Evolutionary conservation across 305 asterid species (phyloP), one percentile per base, ranked within the genome.

Genomic region (Solanum hybrid): DNA sequence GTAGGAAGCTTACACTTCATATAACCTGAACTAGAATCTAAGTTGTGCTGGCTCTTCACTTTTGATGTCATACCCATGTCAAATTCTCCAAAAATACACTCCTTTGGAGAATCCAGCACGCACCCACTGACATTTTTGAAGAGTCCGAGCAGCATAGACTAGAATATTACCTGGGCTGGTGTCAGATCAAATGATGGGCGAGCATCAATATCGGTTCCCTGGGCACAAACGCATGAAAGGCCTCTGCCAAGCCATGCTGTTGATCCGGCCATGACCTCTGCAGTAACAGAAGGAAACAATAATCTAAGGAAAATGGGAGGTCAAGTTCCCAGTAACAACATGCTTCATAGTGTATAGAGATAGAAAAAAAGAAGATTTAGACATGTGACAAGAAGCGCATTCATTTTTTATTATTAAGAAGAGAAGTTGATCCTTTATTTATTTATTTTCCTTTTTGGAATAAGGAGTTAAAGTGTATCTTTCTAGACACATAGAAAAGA

Each of bases 241-340:
- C 99, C 98, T 93, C 95, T 94, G 91, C 99, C 99, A 90, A 97
- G 95, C 99, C 99, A 97, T 38, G 99, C 99, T 91, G 99, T 98
- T 88, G 99, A 96, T 93, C 99, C 99, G 86, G 98, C 98, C 81
- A 95, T 96, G 90, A 94, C 97, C 95, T 94, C 99, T 90, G 91
- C 95, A 93, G 93, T 90, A 91, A 92, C 91, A 93, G 82, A 94
- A 91, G 75, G 92, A 90, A 84, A 90, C n/a, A 20, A 92, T 89
- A 15, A 41, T 39, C 87, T 45, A 83, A 15, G 33, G 37, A 41
- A 45, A 45, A 45, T 41, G 87, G 73, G 87, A 83, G 87, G 37
- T 83, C 73, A 31, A 27, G 73, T 17, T 83, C n/a, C 20, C 73
- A 83, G 4, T 82, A 83, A 83, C 27, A 29, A 17, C 38, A 17